Evolutionary conservation across 1,284 basidiomycete species (phyloP).

Genomic region (Irpex sp.): DNA sequence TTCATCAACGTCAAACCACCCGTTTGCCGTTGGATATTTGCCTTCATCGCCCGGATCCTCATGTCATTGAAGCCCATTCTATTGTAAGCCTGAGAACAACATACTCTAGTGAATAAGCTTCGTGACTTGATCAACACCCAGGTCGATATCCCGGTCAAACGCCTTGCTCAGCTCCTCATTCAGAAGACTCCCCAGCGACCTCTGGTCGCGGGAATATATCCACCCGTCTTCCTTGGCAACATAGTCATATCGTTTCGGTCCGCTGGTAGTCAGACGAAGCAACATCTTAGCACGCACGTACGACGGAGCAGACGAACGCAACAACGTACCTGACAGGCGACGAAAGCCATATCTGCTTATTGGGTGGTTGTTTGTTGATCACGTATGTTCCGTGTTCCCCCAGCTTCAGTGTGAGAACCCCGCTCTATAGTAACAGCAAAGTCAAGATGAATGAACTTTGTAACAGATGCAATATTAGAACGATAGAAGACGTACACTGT

Average conservation of each 20-base stretch:
- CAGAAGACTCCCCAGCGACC: slow-evolving; percentile 59
- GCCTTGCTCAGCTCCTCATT: slow-evolving; percentile 55
- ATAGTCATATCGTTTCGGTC: slow-evolving; percentile 88
- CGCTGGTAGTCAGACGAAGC: slow-evolving; percentile 41
- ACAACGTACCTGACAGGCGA: slow-evolving; percentile 55
- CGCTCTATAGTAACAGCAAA: slow-evolving; percentile 46
- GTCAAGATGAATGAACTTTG: slow-evolving; percentile 13
- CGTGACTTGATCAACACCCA: slow-evolving; percentile 20
- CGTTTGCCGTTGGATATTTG: no score
- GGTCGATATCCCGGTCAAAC: slow-evolving; percentile 24
- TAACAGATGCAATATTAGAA: not conserved
- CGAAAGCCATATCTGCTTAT: slow-evolving; percentile 98
- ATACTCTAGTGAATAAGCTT: not conserved
- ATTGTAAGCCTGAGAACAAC: no score
- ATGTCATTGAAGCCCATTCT: no score
- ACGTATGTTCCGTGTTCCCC: slow-evolving; percentile 93
- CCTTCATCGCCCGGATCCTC: no score
- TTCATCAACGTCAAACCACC: no score
- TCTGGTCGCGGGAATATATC: slow-evolving; percentile 72
- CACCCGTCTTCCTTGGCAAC: slow-evolving; percentile 51
- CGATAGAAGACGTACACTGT: slow-evolving; percentile 63
- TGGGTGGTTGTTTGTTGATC: slow-evolving; percentile 99
- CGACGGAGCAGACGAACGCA: not conserved
- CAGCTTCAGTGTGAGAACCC: slow-evolving; percentile 85
- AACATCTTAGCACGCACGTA: slow-evolving; percentile 1